phyloP scores from a whole-genome alignment of 1,139 yeast species.

The Geotrichum carabidarum region DNA sequence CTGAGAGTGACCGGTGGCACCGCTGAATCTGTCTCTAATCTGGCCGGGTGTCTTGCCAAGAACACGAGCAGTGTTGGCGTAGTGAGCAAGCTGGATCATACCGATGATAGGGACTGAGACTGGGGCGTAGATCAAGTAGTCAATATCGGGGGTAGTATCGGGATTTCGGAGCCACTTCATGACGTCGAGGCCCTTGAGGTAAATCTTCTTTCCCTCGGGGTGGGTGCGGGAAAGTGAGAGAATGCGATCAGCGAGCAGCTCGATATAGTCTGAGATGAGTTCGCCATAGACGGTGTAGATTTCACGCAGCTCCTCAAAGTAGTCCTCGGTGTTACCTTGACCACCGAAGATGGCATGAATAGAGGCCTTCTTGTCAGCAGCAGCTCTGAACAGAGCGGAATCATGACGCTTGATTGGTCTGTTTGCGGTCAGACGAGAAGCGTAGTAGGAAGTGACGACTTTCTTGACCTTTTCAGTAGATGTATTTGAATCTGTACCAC shows the following conservation, averaged over 20 bases:
- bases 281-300: slow-evolving; percentile 71
- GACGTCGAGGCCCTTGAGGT: slow-evolving; percentile 89
- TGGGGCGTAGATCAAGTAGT: slow-evolving; percentile 84
- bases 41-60: slow-evolving; percentile 89
- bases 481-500: slow-evolving; percentile 48
- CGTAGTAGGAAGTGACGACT: slow-evolving; percentile 66
- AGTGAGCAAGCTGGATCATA: slow-evolving; percentile 90
- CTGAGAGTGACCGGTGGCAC: slow-evolving; percentile 97
- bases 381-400: slow-evolving; percentile 62
- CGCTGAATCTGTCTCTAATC: slow-evolving; percentile 62
- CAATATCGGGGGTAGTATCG: slow-evolving; percentile 83
- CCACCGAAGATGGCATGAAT: slow-evolving; percentile 93
- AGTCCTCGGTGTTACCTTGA: slow-evolving; percentile 97
- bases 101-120: slow-evolving; percentile 95
- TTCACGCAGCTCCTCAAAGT: slow-evolving; percentile 92
- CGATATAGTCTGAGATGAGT: slow-evolving; percentile 65
- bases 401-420: slow-evolving; percentile 52
- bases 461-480: slow-evolving; percentile 64
- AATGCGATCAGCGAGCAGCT: slow-evolving; percentile 63
- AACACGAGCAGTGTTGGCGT: slow-evolving; percentile 77
- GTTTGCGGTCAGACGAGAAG: slow-evolving; percentile 49
- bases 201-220: slow-evolving; percentile 77
- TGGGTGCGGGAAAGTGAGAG: slow-evolving; percentile 64
- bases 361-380: slow-evolving; percentile 50
- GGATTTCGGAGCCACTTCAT: slow-evolving; percentile 81